Conservation (phyloP, 2,329 filamentous ascomycete genomes). For the Monosporascus sp. region DNA sequence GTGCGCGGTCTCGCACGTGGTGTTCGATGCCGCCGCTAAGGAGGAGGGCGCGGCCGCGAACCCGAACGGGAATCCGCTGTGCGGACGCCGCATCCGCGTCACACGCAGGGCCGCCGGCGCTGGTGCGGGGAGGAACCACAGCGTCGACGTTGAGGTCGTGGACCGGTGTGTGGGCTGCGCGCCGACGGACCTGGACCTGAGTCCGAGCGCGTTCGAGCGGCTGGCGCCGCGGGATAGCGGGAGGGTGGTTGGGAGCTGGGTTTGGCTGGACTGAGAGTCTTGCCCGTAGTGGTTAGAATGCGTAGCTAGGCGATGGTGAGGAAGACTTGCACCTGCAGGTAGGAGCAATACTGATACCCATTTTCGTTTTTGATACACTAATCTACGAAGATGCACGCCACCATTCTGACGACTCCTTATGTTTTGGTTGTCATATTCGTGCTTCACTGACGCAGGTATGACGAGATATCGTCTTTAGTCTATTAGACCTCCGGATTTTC, state of each 20-base stretch:
- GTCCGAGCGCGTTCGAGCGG: slow-evolving; percentile 38
- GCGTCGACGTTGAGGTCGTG: slow-evolving; percentile 56
- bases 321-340: too few species aligned
- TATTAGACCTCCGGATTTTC: too few species aligned
- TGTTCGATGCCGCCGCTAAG: slow-evolving; percentile 54
- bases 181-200: slow-evolving; percentile 44
- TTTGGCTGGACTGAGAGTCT: slow-evolving; percentile 26
- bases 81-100: slow-evolving; percentile 61
- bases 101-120: slow-evolving; percentile 35
- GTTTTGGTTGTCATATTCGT: too few species aligned
- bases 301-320: too few species aligned
- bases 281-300: too few species aligned
- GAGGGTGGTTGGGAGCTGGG: slow-evolving; percentile 32
- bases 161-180: slow-evolving; percentile 56
- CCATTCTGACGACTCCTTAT: too few species aligned
- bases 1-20: slow-evolving; percentile 59
- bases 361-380: too few species aligned
- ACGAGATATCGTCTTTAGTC: too few species aligned
- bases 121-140: slow-evolving; percentile 35
- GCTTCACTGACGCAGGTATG: too few species aligned
- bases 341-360: too few species aligned
- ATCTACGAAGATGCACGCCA: too few species aligned
- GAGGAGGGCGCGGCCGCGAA: slow-evolving; percentile 37
- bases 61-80: slow-evolving; percentile 62
- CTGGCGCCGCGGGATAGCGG: slow-evolving; percentile 38